phyloP scores from a whole-genome alignment of 805 yeast species.

The Starmerella potacharoeniae region DNA sequence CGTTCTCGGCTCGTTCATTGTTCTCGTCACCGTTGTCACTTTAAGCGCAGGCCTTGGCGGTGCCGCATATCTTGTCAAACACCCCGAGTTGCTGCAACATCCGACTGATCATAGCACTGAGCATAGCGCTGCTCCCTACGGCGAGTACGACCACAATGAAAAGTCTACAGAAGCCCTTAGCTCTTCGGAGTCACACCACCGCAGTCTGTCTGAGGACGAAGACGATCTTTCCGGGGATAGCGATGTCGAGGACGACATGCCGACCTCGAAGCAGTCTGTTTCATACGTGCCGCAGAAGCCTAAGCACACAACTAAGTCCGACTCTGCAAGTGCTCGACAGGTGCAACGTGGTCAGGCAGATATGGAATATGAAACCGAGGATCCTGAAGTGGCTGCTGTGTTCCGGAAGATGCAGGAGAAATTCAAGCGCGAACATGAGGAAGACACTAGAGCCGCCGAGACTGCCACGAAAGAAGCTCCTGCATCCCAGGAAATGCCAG shows the following conservation, averaged over 20 bases:
- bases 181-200: neutral
- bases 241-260: slow-evolving; percentile 5
- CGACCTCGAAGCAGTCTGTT: slow-evolving; percentile 10
- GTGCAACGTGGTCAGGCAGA: neutral
- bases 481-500: neutral
- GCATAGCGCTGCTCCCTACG: too few relatives aligned
- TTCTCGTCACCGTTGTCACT: neutral
- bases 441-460: neutral
- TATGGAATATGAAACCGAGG: neutral
- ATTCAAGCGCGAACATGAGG: neutral
- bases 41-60: neutral
- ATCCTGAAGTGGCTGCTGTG: slow-evolving; percentile 2
- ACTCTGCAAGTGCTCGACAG: neutral
- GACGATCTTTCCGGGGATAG: slow-evolving; percentile 17
- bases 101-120: too few relatives aligned
- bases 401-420: neutral
- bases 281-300: slow-evolving; percentile 9
- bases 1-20: neutral
- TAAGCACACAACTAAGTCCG: neutral
- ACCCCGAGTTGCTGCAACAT: neutral
- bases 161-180: neutral
- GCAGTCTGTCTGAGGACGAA: slow-evolving; percentile 11
- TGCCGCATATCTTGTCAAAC: neutral
- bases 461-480: neutral
- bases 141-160: neutral